Evolutionary conservation across 352 stramenopile species (phyloP).

Genomic region (Phytophthora pisi): DNA sequence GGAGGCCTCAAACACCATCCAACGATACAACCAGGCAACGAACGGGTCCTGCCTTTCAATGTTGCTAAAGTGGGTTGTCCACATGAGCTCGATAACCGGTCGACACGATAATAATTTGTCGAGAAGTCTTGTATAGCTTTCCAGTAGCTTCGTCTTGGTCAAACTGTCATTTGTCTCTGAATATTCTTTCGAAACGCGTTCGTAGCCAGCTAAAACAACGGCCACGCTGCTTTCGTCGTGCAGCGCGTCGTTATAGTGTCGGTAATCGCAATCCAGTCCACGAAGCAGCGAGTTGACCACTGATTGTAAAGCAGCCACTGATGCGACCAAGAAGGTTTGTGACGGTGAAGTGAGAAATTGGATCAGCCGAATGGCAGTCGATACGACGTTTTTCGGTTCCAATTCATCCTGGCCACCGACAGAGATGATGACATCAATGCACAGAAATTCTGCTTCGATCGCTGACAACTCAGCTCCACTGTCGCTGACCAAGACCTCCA

Average conservation of each 20-base stretch:
- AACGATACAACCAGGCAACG: conserved; percentile 15
- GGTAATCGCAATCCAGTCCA: background rate
- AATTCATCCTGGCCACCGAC: background rate
- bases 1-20: conserved; percentile 18
- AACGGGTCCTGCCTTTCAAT: background rate
- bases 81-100: conserved; percentile 1
- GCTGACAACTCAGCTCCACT: background rate
- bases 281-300: conserved; percentile 10
- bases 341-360: background rate
- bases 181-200: conserved; percentile 11
- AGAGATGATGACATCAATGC: conserved; percentile 6
- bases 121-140: conserved; percentile 10
- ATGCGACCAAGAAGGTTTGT: background rate
- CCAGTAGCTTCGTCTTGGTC: background rate
- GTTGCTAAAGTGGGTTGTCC: background rate
- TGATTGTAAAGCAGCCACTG: conserved; percentile 2
- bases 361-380: conserved; percentile 1
- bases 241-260: background rate
- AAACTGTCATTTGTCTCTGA: conserved; percentile 6
- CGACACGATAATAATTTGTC: conserved; percentile 3
- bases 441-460: conserved; percentile 18
- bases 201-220: conserved; percentile 7
- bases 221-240: background rate
- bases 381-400: background rate
- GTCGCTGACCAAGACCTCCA: background rate